Conservation (phyloP, 352 stramenopile species). For the Chrysophaeum taylorii region DNA sequence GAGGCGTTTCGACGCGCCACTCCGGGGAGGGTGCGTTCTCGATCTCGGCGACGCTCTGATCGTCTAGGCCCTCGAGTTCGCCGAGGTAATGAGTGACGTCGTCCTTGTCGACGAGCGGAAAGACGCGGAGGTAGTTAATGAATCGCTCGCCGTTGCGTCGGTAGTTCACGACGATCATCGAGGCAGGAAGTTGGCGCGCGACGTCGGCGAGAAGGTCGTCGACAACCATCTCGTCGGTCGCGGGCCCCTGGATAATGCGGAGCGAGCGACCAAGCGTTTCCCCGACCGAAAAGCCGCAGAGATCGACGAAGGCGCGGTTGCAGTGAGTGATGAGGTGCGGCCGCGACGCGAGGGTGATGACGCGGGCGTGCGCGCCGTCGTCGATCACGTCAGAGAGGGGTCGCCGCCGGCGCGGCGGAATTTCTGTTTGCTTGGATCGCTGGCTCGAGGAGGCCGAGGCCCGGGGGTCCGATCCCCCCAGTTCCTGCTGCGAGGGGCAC, state of each 20-base stretch:
- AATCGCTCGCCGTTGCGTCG: not conserved
- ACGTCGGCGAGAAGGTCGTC: not conserved
- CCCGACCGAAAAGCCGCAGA: not conserved
- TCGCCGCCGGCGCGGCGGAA: not conserved
- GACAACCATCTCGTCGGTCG: not conserved
- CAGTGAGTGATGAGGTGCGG: not conserved
- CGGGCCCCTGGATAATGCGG: not conserved
- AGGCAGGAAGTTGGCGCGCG: not conserved
- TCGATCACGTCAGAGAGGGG: not conserved
- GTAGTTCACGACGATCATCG: not conserved
- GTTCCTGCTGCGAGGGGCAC: no score
- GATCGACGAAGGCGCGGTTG: conserved; percentile 6
- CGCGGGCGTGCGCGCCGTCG: no score
- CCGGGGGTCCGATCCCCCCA: no score
- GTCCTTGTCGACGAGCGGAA: not conserved
- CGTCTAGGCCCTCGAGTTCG: not conserved
- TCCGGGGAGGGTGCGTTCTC: not conserved
- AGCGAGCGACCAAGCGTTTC: not conserved
- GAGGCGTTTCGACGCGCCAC: no score
- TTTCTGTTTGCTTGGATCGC: not conserved
- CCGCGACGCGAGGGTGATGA: not conserved
- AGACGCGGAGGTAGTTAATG: conserved; percentile 3
- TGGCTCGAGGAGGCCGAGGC: not conserved
- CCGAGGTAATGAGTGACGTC: not conserved
- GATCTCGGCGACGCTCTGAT: not conserved